phyloP scores from a whole-genome alignment of 148 eudicot species.

The Rhododendron simsii region DNA sequence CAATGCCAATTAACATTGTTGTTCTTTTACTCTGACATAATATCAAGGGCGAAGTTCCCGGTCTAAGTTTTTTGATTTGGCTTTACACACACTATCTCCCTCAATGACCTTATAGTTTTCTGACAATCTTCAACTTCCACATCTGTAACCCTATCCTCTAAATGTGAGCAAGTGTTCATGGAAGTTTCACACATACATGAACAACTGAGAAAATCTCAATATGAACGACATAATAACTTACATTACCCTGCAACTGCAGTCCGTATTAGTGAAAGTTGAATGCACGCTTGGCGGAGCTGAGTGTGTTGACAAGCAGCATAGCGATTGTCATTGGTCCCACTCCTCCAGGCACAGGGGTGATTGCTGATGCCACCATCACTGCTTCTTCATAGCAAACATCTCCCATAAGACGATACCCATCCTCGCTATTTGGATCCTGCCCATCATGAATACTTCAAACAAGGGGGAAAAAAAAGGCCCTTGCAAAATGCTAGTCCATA shows the following conservation, averaged over 20 bases:
- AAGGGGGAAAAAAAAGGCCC: no score
- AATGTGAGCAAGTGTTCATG: neutral
- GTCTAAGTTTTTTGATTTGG: no score
- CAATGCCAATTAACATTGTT: no score
- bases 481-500: neutral
- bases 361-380: constrained; percentile 53
- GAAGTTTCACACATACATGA: neutral
- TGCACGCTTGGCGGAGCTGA: constrained; percentile 56
- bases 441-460: neutral
- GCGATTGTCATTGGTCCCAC: constrained; percentile 90
- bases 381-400: constrained; percentile 81
- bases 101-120: neutral
- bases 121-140: neutral
- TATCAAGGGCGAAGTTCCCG: no score
- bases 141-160: neutral
- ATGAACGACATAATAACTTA: neutral
- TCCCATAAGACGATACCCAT: constrained; percentile 60
- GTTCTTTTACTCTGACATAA: no score
- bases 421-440: constrained; percentile 52
- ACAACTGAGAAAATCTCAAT: neutral
- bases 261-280: constrained; percentile 24
- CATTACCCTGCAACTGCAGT: neutral
- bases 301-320: constrained; percentile 72
- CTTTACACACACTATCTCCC: no score
- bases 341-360: constrained; percentile 85